phyloP scores from a whole-genome alignment of 2,329 filamentous ascomycete species.

The Pseudogymnoascus sp. region DNA sequence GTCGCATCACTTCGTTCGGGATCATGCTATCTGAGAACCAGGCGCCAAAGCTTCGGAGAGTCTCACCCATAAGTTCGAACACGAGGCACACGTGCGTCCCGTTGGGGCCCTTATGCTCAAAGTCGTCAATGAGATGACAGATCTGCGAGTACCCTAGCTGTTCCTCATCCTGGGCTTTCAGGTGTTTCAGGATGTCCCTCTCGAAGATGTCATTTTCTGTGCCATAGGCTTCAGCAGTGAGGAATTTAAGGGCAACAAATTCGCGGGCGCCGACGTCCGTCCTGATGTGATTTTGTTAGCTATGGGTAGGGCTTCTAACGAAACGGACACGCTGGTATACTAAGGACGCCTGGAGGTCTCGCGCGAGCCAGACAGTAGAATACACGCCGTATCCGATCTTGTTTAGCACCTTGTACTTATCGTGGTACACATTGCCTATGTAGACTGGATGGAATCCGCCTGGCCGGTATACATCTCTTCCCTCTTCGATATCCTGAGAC shows the following conservation, averaged over 20 bases:
- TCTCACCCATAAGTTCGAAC: slow-evolving; percentile 27
- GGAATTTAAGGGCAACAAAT: background rate
- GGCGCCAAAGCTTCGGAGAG: slow-evolving; percentile 12
- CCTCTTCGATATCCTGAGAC: background rate
- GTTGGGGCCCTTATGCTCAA: slow-evolving; percentile 28
- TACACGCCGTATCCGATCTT: slow-evolving; percentile 23
- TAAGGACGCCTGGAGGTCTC: background rate
- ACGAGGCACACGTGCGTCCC: slow-evolving; percentile 30
- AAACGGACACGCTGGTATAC: background rate
- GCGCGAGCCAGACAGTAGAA: slow-evolving; percentile 24
- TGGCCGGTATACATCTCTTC: slow-evolving; percentile 14
- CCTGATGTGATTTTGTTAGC: background rate
- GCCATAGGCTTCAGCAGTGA: slow-evolving; percentile 11
- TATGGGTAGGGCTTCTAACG: background rate
- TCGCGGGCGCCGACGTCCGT: background rate
- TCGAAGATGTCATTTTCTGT: slow-evolving; percentile 16
- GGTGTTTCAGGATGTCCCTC: slow-evolving; percentile 17
- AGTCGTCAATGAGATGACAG: slow-evolving; percentile 23
- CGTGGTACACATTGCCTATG: slow-evolving; percentile 20
- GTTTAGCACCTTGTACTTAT: slow-evolving; percentile 19
- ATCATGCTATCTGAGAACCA: slow-evolving; percentile 17
- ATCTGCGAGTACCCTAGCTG: slow-evolving; percentile 18
- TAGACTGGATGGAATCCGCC: slow-evolving; percentile 21
- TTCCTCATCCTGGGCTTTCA: slow-evolving; percentile 9
- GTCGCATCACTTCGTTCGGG: slow-evolving; percentile 13